These are phyloP conservation scores for Diplogelasinospora grovesii DNA, from an alignment of 495 filamentous ascomycete species.

Conservation along the genomic window DNA sequence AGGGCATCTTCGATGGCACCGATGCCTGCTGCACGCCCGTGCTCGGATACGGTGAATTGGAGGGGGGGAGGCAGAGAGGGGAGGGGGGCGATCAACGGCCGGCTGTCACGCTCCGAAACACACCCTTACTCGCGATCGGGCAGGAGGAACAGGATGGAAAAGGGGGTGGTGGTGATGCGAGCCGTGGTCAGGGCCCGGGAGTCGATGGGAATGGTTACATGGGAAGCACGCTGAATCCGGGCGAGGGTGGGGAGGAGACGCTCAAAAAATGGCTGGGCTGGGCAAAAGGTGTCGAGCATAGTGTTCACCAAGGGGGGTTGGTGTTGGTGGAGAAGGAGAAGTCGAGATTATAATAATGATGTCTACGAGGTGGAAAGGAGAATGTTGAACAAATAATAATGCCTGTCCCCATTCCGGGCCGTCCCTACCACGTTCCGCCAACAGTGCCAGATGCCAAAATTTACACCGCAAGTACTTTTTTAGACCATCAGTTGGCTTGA, in stretches of 20 bases:
- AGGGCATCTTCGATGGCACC: constrained; percentile 73
- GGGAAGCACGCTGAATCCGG: constrained; percentile 52
- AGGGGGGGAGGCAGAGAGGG: constrained; percentile 39
- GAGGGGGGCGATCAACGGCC: constrained; percentile 75
- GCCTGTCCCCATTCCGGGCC: no score
- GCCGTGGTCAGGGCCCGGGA: constrained; percentile 42
- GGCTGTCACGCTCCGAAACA: constrained; percentile 58
- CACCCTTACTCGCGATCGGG: constrained; percentile 54
- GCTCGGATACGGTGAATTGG: constrained; percentile 64
- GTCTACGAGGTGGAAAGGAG: constrained; percentile 1
- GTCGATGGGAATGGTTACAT: constrained; percentile 57
- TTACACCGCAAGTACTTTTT: no score
- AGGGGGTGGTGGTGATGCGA: constrained; percentile 20
- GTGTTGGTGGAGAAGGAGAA: constrained; percentile 33
- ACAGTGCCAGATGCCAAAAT: constrained; percentile 11
- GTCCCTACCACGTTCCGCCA: no score
- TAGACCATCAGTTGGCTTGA: no score
- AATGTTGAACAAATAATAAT: no score
- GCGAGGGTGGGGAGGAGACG: constrained; percentile 63
- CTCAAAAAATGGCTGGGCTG: constrained; percentile 74
- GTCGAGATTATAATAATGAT: constrained; percentile 50
- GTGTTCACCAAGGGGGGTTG: constrained; percentile 53
- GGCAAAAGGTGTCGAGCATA: constrained; percentile 63
- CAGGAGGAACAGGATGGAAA: constrained; percentile 2
- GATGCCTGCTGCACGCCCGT: constrained; percentile 93